Conservation (phyloP, 768 basidiomycete genomes). For the Galerina marginata region DNA sequence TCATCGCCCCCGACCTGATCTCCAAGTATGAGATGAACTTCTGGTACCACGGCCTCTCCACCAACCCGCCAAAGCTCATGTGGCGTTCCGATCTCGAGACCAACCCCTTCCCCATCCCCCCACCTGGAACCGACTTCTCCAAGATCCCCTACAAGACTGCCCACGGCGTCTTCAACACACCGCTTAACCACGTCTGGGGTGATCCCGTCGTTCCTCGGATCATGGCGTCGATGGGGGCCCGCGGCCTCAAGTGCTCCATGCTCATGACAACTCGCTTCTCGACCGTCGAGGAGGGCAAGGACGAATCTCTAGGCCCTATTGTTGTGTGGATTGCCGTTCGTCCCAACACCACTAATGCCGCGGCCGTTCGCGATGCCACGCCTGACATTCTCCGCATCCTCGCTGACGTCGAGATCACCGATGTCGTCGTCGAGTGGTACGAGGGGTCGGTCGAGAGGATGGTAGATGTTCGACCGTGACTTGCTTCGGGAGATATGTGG, state of each 20-base stretch:
- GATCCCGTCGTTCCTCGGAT: conserved; percentile 36
- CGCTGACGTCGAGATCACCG: conserved; percentile 29
- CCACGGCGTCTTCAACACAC: conserved; percentile 37
- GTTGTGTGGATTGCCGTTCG: conserved; percentile 43
- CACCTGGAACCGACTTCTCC: conserved; percentile 13
- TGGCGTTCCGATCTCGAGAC: conserved; percentile 36
- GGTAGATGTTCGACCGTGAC: not conserved
- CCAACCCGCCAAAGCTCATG: conserved; percentile 39
- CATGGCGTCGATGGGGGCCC: conserved; percentile 26
- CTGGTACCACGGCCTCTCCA: conserved; percentile 42
- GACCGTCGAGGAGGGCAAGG: conserved; percentile 15
- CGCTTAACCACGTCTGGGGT: conserved; percentile 40
- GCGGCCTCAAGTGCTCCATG: conserved; percentile 30
- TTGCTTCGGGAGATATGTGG: too few species aligned
- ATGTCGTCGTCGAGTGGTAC: conserved; percentile 44
- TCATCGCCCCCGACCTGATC: not conserved
- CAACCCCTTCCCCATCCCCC: conserved; percentile 34
- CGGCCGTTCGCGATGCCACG: conserved; percentile 35
- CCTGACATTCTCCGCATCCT: conserved; percentile 43
- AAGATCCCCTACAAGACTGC: conserved; percentile 35
- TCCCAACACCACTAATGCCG: conserved; percentile 38
- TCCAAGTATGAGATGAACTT: conserved; percentile 32
- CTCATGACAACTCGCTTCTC: conserved; percentile 30
- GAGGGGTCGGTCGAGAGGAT: conserved; percentile 36
- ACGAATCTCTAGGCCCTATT: conserved; percentile 38